These are phyloP conservation scores for Aspergillus amoenus DNA, from an alignment of 2,329 filamentous ascomycete genomes.

Conservation along the genomic window DNA sequence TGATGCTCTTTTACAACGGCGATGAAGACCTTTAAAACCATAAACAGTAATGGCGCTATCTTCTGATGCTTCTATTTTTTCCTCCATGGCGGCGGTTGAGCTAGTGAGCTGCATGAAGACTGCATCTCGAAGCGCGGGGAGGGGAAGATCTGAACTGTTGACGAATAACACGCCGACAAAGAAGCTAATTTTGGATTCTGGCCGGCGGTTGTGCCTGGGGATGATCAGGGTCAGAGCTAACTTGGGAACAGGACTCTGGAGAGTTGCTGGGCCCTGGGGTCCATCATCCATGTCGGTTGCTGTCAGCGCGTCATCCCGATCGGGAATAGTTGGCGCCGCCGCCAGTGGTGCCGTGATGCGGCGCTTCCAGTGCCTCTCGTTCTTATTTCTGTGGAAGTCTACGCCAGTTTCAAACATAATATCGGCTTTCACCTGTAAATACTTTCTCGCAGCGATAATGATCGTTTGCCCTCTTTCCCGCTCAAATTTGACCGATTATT, in stretches of 20 bases:
- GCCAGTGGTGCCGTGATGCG: neutral
- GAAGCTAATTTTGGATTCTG: slow-evolving; percentile 20
- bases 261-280: neutral
- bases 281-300: neutral
- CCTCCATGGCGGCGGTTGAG: slow-evolving; percentile 12
- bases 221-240: slow-evolving; percentile 9
- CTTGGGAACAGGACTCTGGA: slow-evolving; percentile 6
- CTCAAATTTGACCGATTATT: neutral
- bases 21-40: slow-evolving; percentile 11
- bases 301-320: too few relatives aligned
- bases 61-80: slow-evolving; percentile 22
- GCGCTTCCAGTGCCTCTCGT: too few relatives aligned
- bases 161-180: slow-evolving; percentile 14
- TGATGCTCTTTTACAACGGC: slow-evolving; percentile 16
- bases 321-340: slow-evolving; percentile 7
- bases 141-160: slow-evolving; percentile 18
- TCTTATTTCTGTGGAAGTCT: too few relatives aligned
- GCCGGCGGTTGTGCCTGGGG: slow-evolving; percentile 14
- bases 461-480: too few relatives aligned
- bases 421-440: too few relatives aligned
- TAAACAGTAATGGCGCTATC: slow-evolving; percentile 10
- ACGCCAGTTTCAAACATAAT: too few relatives aligned
- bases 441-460: too few relatives aligned
- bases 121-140: slow-evolving; percentile 16
- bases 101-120: slow-evolving; percentile 11